Conservation (phyloP, 2,329 filamentous ascomycete genomes). For the Pseudogymnoascus sp. region DNA sequence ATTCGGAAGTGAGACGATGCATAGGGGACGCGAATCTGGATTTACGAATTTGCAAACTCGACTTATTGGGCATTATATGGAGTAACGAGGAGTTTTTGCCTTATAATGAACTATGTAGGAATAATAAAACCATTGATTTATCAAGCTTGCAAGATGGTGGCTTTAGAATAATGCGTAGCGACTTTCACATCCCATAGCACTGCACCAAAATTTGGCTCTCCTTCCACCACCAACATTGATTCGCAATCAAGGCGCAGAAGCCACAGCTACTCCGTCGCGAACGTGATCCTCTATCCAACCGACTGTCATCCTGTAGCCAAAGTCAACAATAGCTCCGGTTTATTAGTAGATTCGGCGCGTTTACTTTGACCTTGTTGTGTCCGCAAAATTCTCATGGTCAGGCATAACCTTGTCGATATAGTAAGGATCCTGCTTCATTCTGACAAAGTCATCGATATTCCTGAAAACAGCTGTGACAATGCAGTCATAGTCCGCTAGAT, state of each 20-base stretch:
- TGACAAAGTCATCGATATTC: not conserved
- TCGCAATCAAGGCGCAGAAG: not conserved
- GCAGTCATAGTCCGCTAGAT: not conserved
- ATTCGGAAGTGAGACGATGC: not conserved
- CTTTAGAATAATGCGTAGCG: not conserved
- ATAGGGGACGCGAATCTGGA: not conserved
- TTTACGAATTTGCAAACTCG: not conserved
- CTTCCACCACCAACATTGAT: not conserved
- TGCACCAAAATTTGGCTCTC: not conserved
- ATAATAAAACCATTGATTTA: conserved; percentile 1
- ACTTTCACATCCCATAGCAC: not conserved
- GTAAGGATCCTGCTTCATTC: not conserved
- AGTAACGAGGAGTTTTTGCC: not conserved
- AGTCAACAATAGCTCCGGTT: not conserved
- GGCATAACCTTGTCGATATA: not conserved
- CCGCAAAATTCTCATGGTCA: not conserved
- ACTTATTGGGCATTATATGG: not conserved
- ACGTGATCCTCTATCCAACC: not conserved
- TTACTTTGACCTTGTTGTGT: not conserved
- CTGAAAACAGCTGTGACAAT: not conserved
- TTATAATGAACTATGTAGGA: conserved; percentile 1
- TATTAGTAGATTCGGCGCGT: not conserved
- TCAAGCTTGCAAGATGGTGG: not conserved
- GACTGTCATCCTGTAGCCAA: not conserved
- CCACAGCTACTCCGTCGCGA: not conserved